phyloP scores from a whole-genome alignment of 768 basidiomycete genomes.

The Calvatia gigantea region DNA sequence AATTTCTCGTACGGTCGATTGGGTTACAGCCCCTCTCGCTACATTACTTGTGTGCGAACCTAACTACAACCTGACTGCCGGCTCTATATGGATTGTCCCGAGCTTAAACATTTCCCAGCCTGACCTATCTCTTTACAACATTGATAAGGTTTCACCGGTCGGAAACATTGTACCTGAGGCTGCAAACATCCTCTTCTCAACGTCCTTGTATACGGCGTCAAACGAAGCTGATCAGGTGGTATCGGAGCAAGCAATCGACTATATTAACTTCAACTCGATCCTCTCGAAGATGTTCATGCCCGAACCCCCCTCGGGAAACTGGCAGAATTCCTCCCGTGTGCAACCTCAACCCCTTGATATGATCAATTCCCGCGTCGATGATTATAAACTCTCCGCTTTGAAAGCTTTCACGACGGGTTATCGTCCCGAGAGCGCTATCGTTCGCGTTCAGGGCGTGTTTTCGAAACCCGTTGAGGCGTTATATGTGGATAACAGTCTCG shows the following conservation, averaged over 20 bases:
- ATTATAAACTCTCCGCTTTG: background rate
- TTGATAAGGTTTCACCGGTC: background rate
- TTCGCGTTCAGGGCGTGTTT: conserved; percentile 1
- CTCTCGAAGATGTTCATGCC: background rate
- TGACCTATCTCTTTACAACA: background rate
- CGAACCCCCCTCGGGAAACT: background rate
- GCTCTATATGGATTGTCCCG: background rate
- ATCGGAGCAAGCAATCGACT: background rate
- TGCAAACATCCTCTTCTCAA: background rate
- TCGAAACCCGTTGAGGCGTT: background rate
- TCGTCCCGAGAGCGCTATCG: background rate
- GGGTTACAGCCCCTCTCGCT: background rate
- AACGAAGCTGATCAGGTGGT: background rate
- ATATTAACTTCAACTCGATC: conserved; percentile 1
- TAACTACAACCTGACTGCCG: background rate
- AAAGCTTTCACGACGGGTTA: conserved; percentile 1
- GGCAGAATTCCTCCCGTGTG: background rate
- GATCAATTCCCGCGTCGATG: background rate
- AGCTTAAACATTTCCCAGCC: background rate
- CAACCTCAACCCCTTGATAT: background rate
- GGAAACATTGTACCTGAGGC: background rate
- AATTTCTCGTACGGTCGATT: background rate
- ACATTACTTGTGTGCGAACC: background rate
- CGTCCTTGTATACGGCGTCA: background rate
- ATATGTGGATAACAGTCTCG: background rate